Base-by-base conservation (phyloP, 306 rosid species). In the Pterocarpus santalinus region DNA sequence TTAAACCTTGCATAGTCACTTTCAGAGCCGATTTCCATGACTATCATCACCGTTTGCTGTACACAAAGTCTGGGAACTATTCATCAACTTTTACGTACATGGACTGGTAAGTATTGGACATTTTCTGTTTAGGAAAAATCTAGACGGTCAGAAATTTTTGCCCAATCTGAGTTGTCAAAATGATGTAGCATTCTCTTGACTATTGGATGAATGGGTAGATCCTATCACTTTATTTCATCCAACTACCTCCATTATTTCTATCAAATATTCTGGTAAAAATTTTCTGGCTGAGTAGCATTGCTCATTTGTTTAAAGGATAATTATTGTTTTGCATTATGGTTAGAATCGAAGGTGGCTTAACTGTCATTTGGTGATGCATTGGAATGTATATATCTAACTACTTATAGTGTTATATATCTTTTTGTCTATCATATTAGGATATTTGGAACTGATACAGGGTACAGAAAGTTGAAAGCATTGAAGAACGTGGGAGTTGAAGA, bases 61-160 rank as follows among this genome's bases (percentile, higher is more conserved):
- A 89, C 79, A 93, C 97, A 35, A 93, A 95, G 87, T 95, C 99
- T 1, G 99, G 97, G 70, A 95, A 95, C 90, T 95, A 95, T 85
- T 91, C 99, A 1, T 95, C 99, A 52, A 95, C 99, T 65, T 93
- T 95, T 78, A 83, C 92, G 34, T 93, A 95, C 94, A 93, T 93
- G 99, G 95, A 95, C 80, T 32, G 97, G 99, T 90, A 87, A 65
- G 85, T 64, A 75, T 72, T 62, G 49, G 39, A 35, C 28, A 61
- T 22, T 22, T 22, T 22, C 28, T 22, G 28, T 22, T 22, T 22
- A 22, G 28, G 28, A 22, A 22, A 22, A 22, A 22, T 22, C 28
- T 22, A 22, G 28, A 22, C 28, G 28, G 28, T 22, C 28, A 22
- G 28, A 22, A 22, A 22, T 22, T 22, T 22, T 22, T 22, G 28